phyloP scores from a whole-genome alignment of 768 basidiomycete genomes.

The Leccinum subgranulosum region DNA sequence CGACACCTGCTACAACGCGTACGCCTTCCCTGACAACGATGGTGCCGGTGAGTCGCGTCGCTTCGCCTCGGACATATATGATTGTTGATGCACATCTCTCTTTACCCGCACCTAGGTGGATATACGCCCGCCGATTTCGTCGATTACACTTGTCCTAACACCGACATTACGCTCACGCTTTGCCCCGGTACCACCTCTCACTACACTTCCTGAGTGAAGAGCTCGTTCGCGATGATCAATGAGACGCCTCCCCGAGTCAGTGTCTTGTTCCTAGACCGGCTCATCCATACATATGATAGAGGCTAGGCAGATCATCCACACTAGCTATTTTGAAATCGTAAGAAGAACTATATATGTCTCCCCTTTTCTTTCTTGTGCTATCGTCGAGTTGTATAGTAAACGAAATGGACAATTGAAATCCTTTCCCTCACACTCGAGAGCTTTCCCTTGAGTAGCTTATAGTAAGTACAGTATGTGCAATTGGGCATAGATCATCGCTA shows the following conservation, averaged over 20 bases:
- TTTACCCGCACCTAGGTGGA: not conserved
- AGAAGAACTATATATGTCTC: not conserved
- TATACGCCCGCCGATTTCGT: conserved; percentile 26
- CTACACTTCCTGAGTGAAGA: not conserved
- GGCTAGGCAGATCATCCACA: not conserved
- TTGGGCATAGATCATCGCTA: too few relatives aligned
- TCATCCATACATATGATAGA: not conserved
- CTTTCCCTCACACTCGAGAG: not conserved
- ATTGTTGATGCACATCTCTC: not conserved
- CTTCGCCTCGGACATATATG: not conserved
- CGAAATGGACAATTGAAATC: not conserved
- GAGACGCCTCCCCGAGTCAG: not conserved
- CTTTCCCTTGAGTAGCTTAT: not conserved
- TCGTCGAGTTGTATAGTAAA: not conserved
- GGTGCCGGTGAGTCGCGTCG: conserved; percentile 20
- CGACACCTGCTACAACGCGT: conserved; percentile 26
- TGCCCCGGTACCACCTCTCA: conserved; percentile 15
- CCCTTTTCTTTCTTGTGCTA: not conserved
- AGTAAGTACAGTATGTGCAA: not conserved
- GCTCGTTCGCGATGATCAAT: not conserved
- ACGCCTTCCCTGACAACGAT: conserved; percentile 34
- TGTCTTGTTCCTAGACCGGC: not conserved
- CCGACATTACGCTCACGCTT: conserved; percentile 28
- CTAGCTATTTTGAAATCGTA: not conserved
- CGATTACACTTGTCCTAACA: conserved; percentile 27